Conservation (phyloP, 805 yeast genomes). For the Saccharomycopsis babjevae region DNA sequence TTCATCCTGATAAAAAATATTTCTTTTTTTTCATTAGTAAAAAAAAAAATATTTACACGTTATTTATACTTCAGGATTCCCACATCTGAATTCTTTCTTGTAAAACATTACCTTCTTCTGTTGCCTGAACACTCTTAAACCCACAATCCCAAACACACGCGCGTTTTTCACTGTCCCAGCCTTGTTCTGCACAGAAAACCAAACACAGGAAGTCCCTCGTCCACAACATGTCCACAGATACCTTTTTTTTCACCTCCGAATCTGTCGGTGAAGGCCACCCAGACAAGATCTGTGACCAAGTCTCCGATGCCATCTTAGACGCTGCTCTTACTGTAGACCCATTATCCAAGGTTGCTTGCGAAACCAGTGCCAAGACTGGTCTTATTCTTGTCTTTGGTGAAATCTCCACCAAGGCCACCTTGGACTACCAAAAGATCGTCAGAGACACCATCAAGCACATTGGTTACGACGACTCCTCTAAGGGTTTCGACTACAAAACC, state of each 20-base stretch:
- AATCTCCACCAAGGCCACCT: slow-evolving; percentile 90
- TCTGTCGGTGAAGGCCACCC: slow-evolving; percentile 95
- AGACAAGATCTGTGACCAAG: slow-evolving; percentile 97
- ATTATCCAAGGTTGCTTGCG: slow-evolving; percentile 97
- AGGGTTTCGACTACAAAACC: slow-evolving; percentile 98
- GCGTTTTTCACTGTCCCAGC: too few relatives aligned
- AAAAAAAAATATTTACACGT: neutral
- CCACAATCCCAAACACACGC: too few relatives aligned
- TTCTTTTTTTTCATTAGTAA: neutral
- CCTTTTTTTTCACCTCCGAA: slow-evolving; percentile 69
- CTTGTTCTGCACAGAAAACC: too few relatives aligned
- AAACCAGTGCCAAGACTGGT: slow-evolving; percentile 98
- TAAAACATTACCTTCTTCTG: too few relatives aligned
- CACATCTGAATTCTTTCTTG: neutral
- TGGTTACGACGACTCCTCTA: slow-evolving; percentile 91
- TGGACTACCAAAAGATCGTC: slow-evolving; percentile 95
- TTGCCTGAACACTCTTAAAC: too few relatives aligned
- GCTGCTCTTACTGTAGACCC: slow-evolving; percentile 96
- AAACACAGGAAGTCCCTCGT: too few relatives aligned
- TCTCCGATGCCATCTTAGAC: slow-evolving; percentile 94
- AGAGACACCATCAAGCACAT: slow-evolving; percentile 98
- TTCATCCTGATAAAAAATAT: neutral
- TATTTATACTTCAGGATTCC: neutral
- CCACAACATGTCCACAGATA: slow-evolving; percentile 22
- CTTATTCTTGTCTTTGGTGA: slow-evolving; percentile 99